A percentile compares a stretch with the other conserved stretches of the same genome.
Evolutionary conservation across 2,329 filamentous ascomycete species (phyloP).

Genomic region (Kalaharituber pfeilii): DNA sequence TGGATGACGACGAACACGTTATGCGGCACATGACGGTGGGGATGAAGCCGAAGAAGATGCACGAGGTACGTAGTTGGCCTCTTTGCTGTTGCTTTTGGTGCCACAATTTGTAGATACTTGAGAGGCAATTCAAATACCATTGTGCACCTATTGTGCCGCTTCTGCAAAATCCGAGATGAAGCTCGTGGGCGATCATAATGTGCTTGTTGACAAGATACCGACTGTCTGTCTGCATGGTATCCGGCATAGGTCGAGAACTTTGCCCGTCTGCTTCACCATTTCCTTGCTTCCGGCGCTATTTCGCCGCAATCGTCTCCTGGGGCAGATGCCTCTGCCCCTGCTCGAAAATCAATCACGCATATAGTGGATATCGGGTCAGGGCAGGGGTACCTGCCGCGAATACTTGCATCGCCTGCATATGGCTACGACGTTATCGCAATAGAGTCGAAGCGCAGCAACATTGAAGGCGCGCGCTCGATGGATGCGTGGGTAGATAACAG

Average conservation of each 20-base stretch:
- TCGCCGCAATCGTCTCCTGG: not conserved
- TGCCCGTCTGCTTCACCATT: conserved; percentile 60
- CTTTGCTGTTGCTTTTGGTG: conserved; percentile 1
- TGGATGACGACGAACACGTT: not conserved
- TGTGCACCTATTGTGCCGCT: no score
- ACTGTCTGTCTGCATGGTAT: no score
- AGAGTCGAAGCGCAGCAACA: conserved; percentile 72
- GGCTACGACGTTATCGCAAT: conserved; percentile 62
- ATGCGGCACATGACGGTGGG: conserved; percentile 45
- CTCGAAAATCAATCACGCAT: conserved; percentile 47
- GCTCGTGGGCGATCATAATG: not conserved
- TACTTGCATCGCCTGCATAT: conserved; percentile 67
- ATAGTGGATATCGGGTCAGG: conserved; percentile 92
- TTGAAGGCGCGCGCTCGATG: conserved; percentile 64
- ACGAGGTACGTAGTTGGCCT: conserved; percentile 48
- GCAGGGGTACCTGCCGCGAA: conserved; percentile 85
- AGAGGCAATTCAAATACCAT: no score
- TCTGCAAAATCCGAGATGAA: no score
- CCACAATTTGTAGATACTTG: no score
- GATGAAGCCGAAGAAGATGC: conserved; percentile 91
- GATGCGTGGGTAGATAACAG: conserved; percentile 68
- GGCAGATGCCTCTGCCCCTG: no score
- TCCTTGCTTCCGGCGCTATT: conserved; percentile 31
- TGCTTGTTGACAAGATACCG: not conserved
- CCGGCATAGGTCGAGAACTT: conserved; percentile 43